Conservation (phyloP, 257 asterid species). For the Solanum neorickii region DNA sequence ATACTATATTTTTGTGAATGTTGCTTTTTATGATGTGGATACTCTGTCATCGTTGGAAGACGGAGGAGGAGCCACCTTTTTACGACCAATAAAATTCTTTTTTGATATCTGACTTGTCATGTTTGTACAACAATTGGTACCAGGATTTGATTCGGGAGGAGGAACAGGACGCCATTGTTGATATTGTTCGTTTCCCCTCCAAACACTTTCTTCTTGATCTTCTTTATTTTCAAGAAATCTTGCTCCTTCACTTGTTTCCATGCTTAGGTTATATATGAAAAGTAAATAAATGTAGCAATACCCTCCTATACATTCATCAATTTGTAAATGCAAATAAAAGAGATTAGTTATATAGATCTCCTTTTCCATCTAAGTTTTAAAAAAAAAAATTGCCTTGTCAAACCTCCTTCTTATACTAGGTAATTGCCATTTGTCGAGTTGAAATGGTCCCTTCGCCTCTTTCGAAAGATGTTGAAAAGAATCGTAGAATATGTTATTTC, state of each 20-base stretch:
- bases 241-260: neutral
- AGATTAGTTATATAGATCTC: neutral
- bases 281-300: neutral
- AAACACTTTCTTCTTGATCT: neutral
- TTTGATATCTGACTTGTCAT: neutral
- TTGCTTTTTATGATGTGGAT: too few species aligned
- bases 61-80: neutral
- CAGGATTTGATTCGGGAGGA: neutral
- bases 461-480: neutral
- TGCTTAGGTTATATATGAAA: neutral
- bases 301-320: neutral
- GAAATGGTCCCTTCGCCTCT: neutral
- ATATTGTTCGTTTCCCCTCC: neutral
- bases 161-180: neutral
- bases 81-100: neutral
- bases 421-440: neutral
- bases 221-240: slow-evolving; percentile 19
- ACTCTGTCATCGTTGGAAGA: too few species aligned
- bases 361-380: neutral
- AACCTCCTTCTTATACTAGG: neutral
- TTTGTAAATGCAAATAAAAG: neutral
- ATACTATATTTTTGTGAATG: too few species aligned
- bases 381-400: neutral
- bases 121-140: neutral
- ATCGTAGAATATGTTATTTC: neutral